These are phyloP conservation scores for Eimeria necatrix DNA, from an alignment of 169 alveolate species.

Conservation along the genomic window DNA sequence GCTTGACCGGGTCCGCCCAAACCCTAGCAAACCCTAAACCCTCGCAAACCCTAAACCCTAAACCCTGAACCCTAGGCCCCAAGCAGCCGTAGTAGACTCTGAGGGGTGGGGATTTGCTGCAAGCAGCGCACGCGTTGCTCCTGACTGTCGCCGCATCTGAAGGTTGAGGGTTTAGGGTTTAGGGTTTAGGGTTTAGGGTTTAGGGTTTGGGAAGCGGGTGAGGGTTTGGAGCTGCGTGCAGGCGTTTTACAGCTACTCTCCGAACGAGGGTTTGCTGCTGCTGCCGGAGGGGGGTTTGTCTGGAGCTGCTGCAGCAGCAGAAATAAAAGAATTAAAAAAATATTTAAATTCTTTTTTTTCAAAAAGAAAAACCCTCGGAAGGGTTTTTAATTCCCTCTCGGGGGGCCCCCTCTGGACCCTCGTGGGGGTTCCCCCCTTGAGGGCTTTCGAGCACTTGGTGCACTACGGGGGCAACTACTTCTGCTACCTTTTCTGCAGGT, in stretches of 20 bases:
- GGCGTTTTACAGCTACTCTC: slow-evolving; percentile 39
- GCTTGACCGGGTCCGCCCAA: slow-evolving; percentile 30
- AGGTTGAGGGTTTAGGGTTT: not conserved
- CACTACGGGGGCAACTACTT: slow-evolving; percentile 83
- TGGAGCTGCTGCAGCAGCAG: not conserved
- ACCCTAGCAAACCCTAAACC: not conserved
- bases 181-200: not conserved
- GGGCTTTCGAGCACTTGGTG: slow-evolving; percentile 79
- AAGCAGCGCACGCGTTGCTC: not conserved
- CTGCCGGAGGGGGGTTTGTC: not conserved
- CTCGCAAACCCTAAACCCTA: not conserved
- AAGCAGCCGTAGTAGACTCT: not conserved
- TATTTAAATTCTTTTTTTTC: not conserved
- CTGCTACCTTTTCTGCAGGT: slow-evolving; percentile 79
- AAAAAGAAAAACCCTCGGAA: not conserved
- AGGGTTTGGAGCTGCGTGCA: slow-evolving; percentile 20
- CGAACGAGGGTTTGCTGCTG: not conserved
- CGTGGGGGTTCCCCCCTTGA: slow-evolving; percentile 69
- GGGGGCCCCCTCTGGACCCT: not conserved
- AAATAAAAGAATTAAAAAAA: not conserved
- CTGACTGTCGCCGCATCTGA: not conserved
- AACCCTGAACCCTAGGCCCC: not conserved
- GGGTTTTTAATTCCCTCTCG: not conserved
- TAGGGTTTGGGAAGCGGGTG: not conserved
- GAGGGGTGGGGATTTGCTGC: no score